Evolutionary conservation across 257 asterid genomes (phyloP), one percentile per base, ranked within the genome.

Genomic region (Sherardia arvensis): DNA sequence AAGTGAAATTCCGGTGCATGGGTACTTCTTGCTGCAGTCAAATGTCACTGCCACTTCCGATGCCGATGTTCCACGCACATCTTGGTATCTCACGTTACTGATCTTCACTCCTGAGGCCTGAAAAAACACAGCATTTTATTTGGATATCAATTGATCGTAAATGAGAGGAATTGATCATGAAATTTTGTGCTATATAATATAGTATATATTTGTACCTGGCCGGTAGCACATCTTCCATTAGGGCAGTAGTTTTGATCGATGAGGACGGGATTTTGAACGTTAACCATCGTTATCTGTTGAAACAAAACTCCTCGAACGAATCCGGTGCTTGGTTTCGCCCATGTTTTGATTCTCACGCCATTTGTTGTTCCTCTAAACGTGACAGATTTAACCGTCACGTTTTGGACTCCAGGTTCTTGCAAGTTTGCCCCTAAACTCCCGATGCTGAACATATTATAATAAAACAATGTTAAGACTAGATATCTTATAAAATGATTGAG

Each of bases 291-390:
- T 7, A 23, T 18, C 21, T 61, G 21, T 7, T 61, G 65, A 28
- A 61, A 61, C 5, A 61, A 21, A 34, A 61, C 32, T 4, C 26
- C 15, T 28, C 17, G 15, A 1, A 61, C 53, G 23, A 34, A 61
- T 61, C 65, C 65, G 22, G 15, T 61, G 53, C 65, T 61, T 20
- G 53, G 53, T 36, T n/a, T 61, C 22, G 32, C 65, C 65, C 65
- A 61, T 20, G 65, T 34, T 54, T 43, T 66, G 21, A 36, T 34
- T 10, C 65, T 61, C 1, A 61, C 32, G 4, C 65, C 65, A 34
- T 61, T 61, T 61, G 40, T 27, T 4, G 65, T 61, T 4, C 51
- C 65, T 7, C 17, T 15, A 5, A 60, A 34, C 0, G 23, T 61
- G 8, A 61, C 53, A 1, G 32, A 20, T 11, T 61, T 61, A 1